These are phyloP conservation scores for Hyphodiscus sp. DNA, from an alignment of 2,329 filamentous ascomycete genomes.

Conservation along the genomic window DNA sequence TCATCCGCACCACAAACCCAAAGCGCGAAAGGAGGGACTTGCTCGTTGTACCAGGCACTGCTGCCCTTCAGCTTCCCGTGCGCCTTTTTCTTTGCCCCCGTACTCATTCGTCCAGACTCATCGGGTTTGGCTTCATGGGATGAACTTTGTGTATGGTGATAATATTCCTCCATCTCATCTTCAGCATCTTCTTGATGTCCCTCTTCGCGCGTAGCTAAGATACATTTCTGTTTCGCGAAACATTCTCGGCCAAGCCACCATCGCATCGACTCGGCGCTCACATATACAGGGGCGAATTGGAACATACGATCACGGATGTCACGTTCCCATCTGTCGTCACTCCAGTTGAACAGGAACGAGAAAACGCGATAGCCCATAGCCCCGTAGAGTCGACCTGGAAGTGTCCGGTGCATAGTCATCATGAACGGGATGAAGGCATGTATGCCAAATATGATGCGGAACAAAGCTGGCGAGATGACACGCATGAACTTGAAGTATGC, in stretches of 20 bases:
- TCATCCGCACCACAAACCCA: conserved; percentile 83
- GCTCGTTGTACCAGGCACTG: conserved; percentile 75
- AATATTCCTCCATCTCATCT: conserved; percentile 30
- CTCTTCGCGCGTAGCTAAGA: conserved; percentile 71
- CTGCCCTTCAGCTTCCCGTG: conserved; percentile 39
- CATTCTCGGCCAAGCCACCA: conserved; percentile 93
- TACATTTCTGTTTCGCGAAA: conserved; percentile 80
- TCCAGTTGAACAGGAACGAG: conserved; percentile 84
- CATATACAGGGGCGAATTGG: conserved; percentile 86
- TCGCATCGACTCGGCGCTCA: conserved; percentile 82
- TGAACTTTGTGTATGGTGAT: neutral
- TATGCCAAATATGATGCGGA: conserved; percentile 80
- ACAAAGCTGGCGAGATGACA: conserved; percentile 67
- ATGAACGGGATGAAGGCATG: conserved; percentile 91
- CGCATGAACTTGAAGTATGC: conserved; percentile 92
- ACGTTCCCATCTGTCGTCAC: conserved; percentile 76
- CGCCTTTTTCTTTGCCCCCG: conserved; percentile 29
- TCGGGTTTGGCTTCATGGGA: neutral
- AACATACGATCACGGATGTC: conserved; percentile 77
- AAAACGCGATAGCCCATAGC: conserved; percentile 84
- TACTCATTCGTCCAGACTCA: neutral
- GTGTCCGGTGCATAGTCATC: conserved; percentile 69
- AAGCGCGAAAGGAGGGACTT: conserved; percentile 75
- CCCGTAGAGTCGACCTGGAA: conserved; percentile 66
- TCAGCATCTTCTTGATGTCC: conserved; percentile 52